Percentiles rank a stretch among this genome's conserved stretches.
These are phyloP conservation scores for Neurospora sp. DNA, from an alignment of 495 filamentous ascomycete species.

Conservation along the genomic window DNA sequence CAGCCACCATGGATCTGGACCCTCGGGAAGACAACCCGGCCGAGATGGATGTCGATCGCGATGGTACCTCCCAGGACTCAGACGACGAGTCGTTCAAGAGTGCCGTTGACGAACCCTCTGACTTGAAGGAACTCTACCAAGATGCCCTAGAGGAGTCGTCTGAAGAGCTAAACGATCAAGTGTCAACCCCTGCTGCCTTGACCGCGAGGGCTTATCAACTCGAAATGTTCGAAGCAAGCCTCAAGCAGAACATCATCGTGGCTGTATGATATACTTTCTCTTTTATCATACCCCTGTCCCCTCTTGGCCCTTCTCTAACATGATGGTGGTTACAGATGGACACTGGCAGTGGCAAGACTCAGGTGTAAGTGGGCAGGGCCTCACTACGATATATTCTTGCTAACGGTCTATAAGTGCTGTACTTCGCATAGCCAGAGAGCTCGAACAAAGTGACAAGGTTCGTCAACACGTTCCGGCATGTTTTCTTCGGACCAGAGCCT, in stretches of 20 bases:
- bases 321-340: slow-evolving; percentile 56
- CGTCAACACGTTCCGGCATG: slow-evolving; percentile 4
- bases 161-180: slow-evolving; percentile 2
- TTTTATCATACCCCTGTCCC: neutral
- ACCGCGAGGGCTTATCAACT: slow-evolving; percentile 66
- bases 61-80: slow-evolving; percentile 5
- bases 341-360: slow-evolving; percentile 87
- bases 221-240: slow-evolving; percentile 83
- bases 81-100: slow-evolving; percentile 2
- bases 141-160: neutral
- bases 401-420: slow-evolving; percentile 49
- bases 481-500: slow-evolving; percentile 8
- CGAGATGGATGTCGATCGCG: slow-evolving; percentile 1
- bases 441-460: slow-evolving; percentile 60
- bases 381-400: slow-evolving; percentile 2
- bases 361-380: slow-evolving; percentile 52
- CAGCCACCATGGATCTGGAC: neutral
- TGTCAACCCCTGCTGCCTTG: slow-evolving; percentile 17
- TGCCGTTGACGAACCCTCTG: neutral
- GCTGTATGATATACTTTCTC: slow-evolving; percentile 40
- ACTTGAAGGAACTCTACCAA: neutral
- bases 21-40: neutral
- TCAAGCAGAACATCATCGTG: slow-evolving; percentile 74
- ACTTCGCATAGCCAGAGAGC: slow-evolving; percentile 62
- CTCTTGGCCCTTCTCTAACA: neutral